Evolutionary conservation across 2,329 filamentous ascomycete species (phyloP).

Genomic region (Lachnellula occidentalis): DNA sequence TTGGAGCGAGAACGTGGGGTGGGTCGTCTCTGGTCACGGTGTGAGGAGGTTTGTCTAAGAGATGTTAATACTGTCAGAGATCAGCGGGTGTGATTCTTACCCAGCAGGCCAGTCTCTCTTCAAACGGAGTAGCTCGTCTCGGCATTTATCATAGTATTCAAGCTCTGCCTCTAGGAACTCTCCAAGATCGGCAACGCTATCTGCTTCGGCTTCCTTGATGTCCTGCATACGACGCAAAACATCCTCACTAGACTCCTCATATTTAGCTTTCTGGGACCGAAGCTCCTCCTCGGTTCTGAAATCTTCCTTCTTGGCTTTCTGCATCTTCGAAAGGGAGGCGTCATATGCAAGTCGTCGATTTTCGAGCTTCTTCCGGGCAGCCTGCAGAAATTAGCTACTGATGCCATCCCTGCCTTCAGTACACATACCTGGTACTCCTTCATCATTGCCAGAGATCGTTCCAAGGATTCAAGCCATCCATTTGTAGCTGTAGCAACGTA

Average conservation of each 20-base stretch:
- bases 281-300: conserved; percentile 91
- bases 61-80: neutral
- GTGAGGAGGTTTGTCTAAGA: conserved; percentile 24
- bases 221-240: conserved; percentile 91
- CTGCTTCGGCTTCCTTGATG: conserved; percentile 84
- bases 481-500: conserved; percentile 73
- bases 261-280: conserved; percentile 86
- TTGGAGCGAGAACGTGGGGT: conserved; percentile 49
- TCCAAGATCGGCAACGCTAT: conserved; percentile 74
- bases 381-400: conserved; percentile 38
- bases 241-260: conserved; percentile 91
- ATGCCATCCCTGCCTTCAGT: conserved; percentile 2
- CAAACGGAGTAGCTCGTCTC: conserved; percentile 70
- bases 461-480: conserved; percentile 86
- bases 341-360: conserved; percentile 85
- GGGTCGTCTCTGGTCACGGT: conserved; percentile 21
- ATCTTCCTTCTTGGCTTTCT: conserved; percentile 90
- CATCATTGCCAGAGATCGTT: conserved; percentile 87
- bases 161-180: conserved; percentile 84
- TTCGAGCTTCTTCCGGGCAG: conserved; percentile 90
- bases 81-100: conserved; percentile 35
- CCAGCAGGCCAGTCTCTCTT: conserved; percentile 64
- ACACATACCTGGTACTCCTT: conserved; percentile 85
- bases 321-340: conserved; percentile 80
- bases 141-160: conserved; percentile 84